These are phyloP conservation scores for Aspergillus homomorphus DNA, from an alignment of 495 filamentous ascomycete genomes.

Conservation along the genomic window DNA sequence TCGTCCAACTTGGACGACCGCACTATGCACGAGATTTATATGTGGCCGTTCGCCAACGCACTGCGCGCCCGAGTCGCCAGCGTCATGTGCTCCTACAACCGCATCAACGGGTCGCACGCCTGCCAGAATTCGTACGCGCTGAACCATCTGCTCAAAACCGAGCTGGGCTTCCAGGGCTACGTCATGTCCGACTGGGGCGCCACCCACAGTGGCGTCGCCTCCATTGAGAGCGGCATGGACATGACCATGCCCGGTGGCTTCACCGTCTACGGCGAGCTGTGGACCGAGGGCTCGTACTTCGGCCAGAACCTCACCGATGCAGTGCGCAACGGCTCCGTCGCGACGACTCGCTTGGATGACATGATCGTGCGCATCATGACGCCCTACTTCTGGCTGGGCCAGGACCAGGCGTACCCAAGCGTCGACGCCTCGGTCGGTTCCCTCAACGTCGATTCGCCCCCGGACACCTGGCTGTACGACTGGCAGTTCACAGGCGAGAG, in stretches of 20 bases:
- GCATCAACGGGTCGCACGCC: conserved; percentile 62
- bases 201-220: conserved; percentile 53
- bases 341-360: conserved; percentile 45
- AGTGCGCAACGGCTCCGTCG: conserved; percentile 45
- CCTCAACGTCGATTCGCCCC: conserved; percentile 70
- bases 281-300: conserved; percentile 48
- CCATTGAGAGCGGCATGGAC: conserved; percentile 56
- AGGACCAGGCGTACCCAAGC: conserved; percentile 45
- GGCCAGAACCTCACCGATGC: conserved; percentile 36
- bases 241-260: conserved; percentile 57
- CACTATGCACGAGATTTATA: conserved; percentile 75
- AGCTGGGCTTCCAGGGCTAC: conserved; percentile 66
- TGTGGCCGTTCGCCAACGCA: conserved; percentile 71
- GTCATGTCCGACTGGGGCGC: conserved; percentile 65
- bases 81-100: conserved; percentile 70
- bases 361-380: conserved; percentile 57
- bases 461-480: conserved; percentile 54
- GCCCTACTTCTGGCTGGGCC: conserved; percentile 50
- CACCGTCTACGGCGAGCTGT: conserved; percentile 45
- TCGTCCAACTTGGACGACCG: conserved; percentile 59
- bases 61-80: conserved; percentile 58
- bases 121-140: conserved; percentile 61
- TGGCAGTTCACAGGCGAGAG: conserved; percentile 49
- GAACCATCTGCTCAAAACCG: conserved; percentile 61
- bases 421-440: conserved; percentile 44